These are phyloP conservation scores for Sherardia arvensis DNA, from an alignment of 257 asterid genomes.

Conservation along the genomic window DNA sequence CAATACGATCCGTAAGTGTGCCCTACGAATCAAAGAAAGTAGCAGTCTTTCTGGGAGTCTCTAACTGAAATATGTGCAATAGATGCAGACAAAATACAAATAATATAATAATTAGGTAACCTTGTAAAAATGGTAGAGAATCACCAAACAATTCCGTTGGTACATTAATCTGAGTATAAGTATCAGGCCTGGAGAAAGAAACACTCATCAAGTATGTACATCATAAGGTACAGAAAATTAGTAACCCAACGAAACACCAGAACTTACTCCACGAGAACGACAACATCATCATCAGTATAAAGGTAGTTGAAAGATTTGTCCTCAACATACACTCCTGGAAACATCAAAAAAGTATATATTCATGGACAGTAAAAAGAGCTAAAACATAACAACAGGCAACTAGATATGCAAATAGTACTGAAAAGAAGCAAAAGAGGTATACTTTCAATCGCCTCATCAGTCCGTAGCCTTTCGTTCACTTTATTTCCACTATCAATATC, in stretches of 20 bases:
- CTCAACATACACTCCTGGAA: constrained; percentile 69
- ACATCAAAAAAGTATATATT: neutral
- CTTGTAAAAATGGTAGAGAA: constrained; percentile 73
- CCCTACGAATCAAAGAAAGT: neutral
- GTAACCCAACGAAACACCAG: constrained; percentile 9
- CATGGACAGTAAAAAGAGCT: neutral
- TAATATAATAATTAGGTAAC: constrained; percentile 18
- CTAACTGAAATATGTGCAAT: neutral
- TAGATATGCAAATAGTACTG: neutral
- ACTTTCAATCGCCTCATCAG: constrained; percentile 88
- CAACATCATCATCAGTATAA: constrained; percentile 75
- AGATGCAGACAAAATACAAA: neutral
- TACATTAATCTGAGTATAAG: constrained; percentile 70
- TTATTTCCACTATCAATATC: constrained; percentile 90
- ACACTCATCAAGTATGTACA: neutral
- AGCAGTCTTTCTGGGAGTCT: neutral
- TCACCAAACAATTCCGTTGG: constrained; percentile 87
- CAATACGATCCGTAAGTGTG: neutral
- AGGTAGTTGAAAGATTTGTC: constrained; percentile 62
- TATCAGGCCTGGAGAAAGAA: constrained; percentile 44
- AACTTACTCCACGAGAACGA: constrained; percentile 90
- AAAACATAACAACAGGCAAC: neutral
- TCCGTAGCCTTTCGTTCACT: constrained; percentile 79
- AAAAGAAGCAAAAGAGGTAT: constrained; percentile 23
- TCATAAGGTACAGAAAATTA: constrained; percentile 10